Percentiles rank a stretch among this genome's conserved stretches.
Conservation (phyloP, 768 basidiomycete genomes). For the Lentinula raphanica region DNA sequence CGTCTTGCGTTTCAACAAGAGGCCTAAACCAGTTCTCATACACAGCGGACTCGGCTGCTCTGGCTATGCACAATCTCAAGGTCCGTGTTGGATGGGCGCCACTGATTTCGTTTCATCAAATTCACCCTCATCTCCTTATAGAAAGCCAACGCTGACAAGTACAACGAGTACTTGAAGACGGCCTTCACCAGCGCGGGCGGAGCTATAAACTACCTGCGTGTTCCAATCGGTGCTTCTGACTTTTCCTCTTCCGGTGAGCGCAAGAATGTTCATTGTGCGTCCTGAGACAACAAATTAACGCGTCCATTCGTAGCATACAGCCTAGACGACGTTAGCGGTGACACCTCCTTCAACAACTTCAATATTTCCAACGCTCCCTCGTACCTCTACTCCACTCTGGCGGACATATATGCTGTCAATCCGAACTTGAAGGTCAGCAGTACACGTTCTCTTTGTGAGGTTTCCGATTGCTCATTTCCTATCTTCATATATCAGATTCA, state of each 20-base stretch:
- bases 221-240: conserved; percentile 29
- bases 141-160: conserved; percentile 19
- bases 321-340: conserved; percentile 23
- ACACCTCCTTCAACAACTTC: conserved; percentile 23
- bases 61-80: conserved; percentile 7
- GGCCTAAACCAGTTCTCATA: not conserved
- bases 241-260: conserved; percentile 18
- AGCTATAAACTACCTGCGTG: conserved; percentile 25
- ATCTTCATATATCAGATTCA: conserved; percentile 37
- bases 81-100: not conserved
- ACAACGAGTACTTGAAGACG: conserved; percentile 21
- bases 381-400: conserved; percentile 24
- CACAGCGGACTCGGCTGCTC: conserved; percentile 7
- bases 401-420: conserved; percentile 20
- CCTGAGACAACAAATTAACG: not conserved
- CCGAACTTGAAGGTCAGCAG: conserved; percentile 1
- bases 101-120: not conserved
- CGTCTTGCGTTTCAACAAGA: not conserved
- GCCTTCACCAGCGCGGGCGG: conserved; percentile 25
- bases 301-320: conserved; percentile 18
- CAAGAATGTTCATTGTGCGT: not conserved
- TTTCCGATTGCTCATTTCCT: not conserved
- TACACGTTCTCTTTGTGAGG: not conserved
- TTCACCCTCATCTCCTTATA: conserved; percentile 1
- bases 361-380: conserved; percentile 23